These are phyloP conservation scores for Kuraishia piskuri DNA, from an alignment of 805 yeast genomes.

Conservation along the genomic window DNA sequence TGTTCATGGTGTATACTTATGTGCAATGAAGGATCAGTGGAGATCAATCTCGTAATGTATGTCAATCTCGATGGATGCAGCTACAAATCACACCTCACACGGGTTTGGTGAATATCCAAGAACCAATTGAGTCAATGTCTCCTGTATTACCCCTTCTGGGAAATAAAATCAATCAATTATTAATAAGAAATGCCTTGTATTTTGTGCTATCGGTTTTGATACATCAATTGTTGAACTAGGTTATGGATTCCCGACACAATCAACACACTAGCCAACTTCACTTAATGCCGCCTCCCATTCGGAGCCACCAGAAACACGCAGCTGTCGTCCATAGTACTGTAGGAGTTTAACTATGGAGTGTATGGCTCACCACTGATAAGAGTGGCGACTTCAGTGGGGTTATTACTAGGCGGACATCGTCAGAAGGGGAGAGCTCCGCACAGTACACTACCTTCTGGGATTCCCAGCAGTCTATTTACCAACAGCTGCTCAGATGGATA, in stretches of 20 bases:
- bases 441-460: background rate
- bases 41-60: background rate
- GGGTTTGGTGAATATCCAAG: no score
- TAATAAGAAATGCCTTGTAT: no score
- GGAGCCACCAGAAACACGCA: background rate
- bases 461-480: no score
- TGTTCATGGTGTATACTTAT: constrained; percentile 12
- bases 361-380: background rate
- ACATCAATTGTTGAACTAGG: no score
- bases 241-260: no score
- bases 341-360: background rate
- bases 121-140: background rate
- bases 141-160: no score
- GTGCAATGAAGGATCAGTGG: background rate
- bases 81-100: background rate
- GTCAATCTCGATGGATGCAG: background rate
- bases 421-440: no score
- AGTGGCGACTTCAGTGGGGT: background rate
- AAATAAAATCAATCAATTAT: no score
- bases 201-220: no score
- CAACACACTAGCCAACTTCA: no score
- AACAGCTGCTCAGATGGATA: background rate
- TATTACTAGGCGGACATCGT: no score
- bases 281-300: background rate
- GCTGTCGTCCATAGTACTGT: background rate